Base-by-base conservation (phyloP, 2,329 filamentous ascomycete genomes). In the Trichoderma lentiforme region DNA sequence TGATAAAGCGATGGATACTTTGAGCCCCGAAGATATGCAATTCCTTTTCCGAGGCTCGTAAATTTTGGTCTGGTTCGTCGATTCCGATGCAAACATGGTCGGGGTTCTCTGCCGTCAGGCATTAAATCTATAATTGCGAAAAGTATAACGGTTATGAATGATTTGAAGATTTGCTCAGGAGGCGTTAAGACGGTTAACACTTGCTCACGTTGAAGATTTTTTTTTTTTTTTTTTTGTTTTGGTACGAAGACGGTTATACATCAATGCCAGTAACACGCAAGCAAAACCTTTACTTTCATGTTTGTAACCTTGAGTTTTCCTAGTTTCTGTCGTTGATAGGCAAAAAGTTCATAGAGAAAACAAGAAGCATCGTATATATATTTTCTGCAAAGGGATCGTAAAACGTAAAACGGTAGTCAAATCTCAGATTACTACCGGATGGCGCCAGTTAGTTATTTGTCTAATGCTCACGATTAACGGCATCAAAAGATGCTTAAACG, bases 21-120 rank as follows among this genome's bases (percentile, higher is more conserved):
- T 99, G 73, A 97, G 91, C 15, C 91, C 93, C 0, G 92, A 95
- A 80, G 96, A 99, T 79, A 92, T 99, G 88, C 93, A 97, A 82
- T 99, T 99, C 83, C 85, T 99, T 75, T 99, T 99, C 88, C 89
- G 95, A 43, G 95, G 94, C 66, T 81, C 74, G 51, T 87, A 63
- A 15, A 62, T 6, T 6, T 26, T 24, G 39, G 11, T 61, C 14
- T 24, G 39, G 32, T 34, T n/a, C 24, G 9, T 47, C 21, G 32
- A 11, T 32, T 32, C n/a, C 8, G 6, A 28, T 4, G 14, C 11
- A 8, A 24, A 53, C 28, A 34, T 6, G 9, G n/a, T 21, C 6
- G 32, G 26, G n/a, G 18, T 61, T 36, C 6, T 28, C 24, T 26
- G 36, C 56, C 5, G n/a, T 12, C 7, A 12, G 4, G 12, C 11